Conservation (phyloP, 1,284 basidiomycete species). For the Exsudoporus floridanus region DNA sequence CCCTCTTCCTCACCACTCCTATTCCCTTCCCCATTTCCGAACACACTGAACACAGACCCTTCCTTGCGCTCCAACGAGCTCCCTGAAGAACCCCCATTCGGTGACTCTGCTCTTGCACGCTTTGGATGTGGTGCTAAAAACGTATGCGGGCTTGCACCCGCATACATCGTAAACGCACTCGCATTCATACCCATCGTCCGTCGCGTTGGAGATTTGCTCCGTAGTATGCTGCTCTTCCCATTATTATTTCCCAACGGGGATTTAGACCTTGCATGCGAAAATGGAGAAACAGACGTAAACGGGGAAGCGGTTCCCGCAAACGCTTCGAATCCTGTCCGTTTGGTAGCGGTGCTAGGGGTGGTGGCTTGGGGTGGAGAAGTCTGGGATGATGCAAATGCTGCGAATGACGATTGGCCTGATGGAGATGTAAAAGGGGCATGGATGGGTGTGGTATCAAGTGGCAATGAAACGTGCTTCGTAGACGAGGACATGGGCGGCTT, state of each 20-base stretch:
- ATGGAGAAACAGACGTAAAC: slow-evolving; percentile 43
- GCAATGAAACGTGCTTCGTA: slow-evolving; percentile 16
- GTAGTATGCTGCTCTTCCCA: slow-evolving; percentile 25
- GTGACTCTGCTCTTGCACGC: slow-evolving; percentile 52
- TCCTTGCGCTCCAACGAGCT: slow-evolving; percentile 44
- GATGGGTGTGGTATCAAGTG: slow-evolving; percentile 22
- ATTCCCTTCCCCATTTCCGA: slow-evolving; percentile 32
- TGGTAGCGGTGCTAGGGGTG: slow-evolving; percentile 40
- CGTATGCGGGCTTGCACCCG: slow-evolving; percentile 45
- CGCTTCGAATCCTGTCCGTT: slow-evolving; percentile 60
- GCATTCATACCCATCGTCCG: slow-evolving; percentile 37
- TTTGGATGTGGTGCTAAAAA: slow-evolving; percentile 50
- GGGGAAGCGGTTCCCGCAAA: slow-evolving; percentile 63
- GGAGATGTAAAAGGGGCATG: slow-evolving; percentile 23
- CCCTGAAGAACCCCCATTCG: slow-evolving; percentile 42
- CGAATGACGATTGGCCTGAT: slow-evolving; percentile 30
- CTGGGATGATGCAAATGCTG: slow-evolving; percentile 31
- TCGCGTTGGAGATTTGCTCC: slow-evolving; percentile 53
- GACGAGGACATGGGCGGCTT: slow-evolving; percentile 16
- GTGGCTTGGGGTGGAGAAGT: slow-evolving; percentile 20
- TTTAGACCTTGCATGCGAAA: slow-evolving; percentile 44
- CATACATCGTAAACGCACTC: slow-evolving; percentile 64
- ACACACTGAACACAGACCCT: slow-evolving; percentile 4
- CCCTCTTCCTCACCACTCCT: slow-evolving; percentile 39
- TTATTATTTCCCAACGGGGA: slow-evolving; percentile 43